Conservation (phyloP, 140 eudicot species). For the Ambrosia hybrid region DNA sequence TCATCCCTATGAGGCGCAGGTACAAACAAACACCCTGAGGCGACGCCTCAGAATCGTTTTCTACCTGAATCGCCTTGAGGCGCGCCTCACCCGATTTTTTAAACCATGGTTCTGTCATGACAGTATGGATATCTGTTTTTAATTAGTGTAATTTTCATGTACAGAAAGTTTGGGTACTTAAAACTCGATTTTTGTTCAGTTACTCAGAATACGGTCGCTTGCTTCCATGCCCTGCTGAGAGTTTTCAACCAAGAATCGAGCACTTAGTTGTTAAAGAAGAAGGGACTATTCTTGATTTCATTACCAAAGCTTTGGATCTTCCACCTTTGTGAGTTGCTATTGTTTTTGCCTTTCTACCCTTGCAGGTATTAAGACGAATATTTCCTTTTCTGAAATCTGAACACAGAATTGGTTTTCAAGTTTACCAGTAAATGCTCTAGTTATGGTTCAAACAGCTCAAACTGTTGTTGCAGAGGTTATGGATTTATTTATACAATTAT, state of each 20-base stretch:
- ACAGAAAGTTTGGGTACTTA: background rate
- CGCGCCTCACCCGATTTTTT: no score
- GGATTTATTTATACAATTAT: background rate
- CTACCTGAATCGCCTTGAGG: no score
- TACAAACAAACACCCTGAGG: no score
- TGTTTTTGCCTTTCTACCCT: constrained; percentile 2
- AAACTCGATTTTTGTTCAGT: constrained; percentile 37
- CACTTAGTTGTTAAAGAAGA: constrained; percentile 83
- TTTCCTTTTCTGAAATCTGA: background rate
- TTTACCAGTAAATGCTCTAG: no score
- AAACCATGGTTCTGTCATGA: background rate
- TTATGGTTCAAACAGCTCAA: background rate
- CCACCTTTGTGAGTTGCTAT: constrained; percentile 57
- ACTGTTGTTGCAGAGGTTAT: background rate
- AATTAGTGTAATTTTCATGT: background rate
- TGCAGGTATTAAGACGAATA: background rate
- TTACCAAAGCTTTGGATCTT: constrained; percentile 65
- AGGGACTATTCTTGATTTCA: constrained; percentile 70
- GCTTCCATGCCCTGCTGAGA: constrained; percentile 77
- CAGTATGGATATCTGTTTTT: no score
- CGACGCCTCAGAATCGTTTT: no score
- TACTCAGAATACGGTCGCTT: constrained; percentile 60
- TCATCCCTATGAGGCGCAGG: no score
- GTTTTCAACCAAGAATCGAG: constrained; percentile 74
- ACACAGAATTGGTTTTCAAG: background rate